Evolutionary conservation across 768 basidiomycete genomes (phyloP).

Genomic region (Lactarius sanguifluus): DNA sequence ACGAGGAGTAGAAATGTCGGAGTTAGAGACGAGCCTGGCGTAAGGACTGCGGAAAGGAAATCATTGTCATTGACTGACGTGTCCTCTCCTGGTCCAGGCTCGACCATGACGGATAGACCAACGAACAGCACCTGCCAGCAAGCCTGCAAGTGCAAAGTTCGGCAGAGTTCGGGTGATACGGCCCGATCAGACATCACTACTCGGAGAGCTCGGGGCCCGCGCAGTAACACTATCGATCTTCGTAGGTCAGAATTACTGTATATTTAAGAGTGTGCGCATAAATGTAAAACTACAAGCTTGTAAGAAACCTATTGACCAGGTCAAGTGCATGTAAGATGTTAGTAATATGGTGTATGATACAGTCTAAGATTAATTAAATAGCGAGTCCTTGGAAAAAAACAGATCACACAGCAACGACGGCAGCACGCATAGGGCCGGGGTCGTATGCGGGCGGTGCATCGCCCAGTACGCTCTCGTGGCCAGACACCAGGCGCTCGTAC

Average conservation of each 20-base stretch:
- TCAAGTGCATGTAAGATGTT: neutral
- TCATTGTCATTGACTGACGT: slow-evolving; percentile 15
- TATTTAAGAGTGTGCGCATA: neutral
- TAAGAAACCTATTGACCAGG: neutral
- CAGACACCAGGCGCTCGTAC: slow-evolving; percentile 80
- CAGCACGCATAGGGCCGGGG: slow-evolving; percentile 17
- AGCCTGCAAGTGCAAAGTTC: neutral
- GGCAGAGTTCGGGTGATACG: neutral
- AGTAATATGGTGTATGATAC: neutral
- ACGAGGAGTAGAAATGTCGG: slow-evolving; percentile 64
- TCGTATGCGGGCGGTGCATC: slow-evolving; percentile 84
- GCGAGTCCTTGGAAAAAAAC: neutral
- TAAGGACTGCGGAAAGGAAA: slow-evolving; percentile 60
- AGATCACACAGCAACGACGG: slow-evolving; percentile 4
- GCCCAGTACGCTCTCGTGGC: slow-evolving; percentile 76
- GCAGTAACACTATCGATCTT: neutral
- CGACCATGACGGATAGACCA: neutral
- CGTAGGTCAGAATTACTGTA: neutral
- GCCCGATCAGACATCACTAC: neutral
- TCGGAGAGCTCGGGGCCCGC: too few species aligned
- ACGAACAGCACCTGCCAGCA: too few species aligned
- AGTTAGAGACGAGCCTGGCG: slow-evolving; percentile 74
- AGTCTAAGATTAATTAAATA: neutral
- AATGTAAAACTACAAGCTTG: neutral
- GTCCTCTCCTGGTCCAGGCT: neutral